Conservation (phyloP, 2,329 filamentous ascomycete genomes). For the Pseudopithomyces chartarum region DNA sequence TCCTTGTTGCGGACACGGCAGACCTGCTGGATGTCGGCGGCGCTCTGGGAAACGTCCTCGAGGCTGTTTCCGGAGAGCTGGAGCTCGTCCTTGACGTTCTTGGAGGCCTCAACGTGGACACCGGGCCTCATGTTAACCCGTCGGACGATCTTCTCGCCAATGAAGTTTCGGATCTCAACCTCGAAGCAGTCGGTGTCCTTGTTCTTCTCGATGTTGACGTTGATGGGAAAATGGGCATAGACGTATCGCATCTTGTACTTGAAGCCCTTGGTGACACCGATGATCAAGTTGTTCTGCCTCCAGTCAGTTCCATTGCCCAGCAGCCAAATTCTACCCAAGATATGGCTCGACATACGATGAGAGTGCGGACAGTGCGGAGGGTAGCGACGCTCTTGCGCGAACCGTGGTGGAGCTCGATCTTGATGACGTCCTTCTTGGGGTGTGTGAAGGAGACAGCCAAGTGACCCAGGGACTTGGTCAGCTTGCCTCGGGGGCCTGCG, state of each 20-base stretch:
- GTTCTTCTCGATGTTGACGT: slow-evolving; percentile 99
- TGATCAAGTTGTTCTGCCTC: slow-evolving; percentile 83
- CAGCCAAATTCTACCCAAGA: background rate
- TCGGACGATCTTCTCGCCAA: slow-evolving; percentile 96
- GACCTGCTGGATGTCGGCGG: slow-evolving; percentile 99
- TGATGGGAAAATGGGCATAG: slow-evolving; percentile 99
- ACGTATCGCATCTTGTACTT: slow-evolving; percentile 99
- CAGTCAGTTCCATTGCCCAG: slow-evolving; percentile 25
- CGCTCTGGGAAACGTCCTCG: slow-evolving; percentile 96
- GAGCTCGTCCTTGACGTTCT: slow-evolving; percentile 97
- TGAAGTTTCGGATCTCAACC: slow-evolving; percentile 89
- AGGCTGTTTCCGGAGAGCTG: slow-evolving; percentile 91
- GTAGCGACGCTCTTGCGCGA: slow-evolving; percentile 96
- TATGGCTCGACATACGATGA: slow-evolving; percentile 65
- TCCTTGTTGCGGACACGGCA: slow-evolving; percentile 99
- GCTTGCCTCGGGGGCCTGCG: slow-evolving; percentile 68
- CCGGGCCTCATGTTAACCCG: slow-evolving; percentile 85
- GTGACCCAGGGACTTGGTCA: slow-evolving; percentile 95
- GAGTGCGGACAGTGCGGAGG: slow-evolving; percentile 94
- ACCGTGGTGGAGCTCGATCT: slow-evolving; percentile 99
- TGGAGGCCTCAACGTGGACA: slow-evolving; percentile 88
- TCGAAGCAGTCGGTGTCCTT: slow-evolving; percentile 82
- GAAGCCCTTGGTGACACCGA: slow-evolving; percentile 98
- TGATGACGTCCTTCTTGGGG: slow-evolving; percentile 83
- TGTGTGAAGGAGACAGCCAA: slow-evolving; percentile 93